Base-by-base conservation (phyloP, 768 basidiomycete species). In the Pleurotus citrinopileatus region DNA sequence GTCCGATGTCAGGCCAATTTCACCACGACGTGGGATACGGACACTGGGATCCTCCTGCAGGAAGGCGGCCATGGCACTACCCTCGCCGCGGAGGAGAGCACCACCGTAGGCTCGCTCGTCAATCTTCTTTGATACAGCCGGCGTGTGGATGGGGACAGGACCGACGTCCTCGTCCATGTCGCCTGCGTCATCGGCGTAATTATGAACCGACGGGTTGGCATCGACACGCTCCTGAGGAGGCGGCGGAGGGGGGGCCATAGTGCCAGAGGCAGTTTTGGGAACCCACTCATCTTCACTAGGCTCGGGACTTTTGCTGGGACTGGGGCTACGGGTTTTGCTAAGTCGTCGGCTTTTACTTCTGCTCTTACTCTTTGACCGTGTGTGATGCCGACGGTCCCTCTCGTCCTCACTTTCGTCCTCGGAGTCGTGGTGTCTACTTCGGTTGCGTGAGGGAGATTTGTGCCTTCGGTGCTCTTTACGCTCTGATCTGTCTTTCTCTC, bases 1-100 rank as follows among this genome's bases (percentile, higher is more conserved):
- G 26, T 86, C 84, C 10, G 92, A 85, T 8, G 88, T 87, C 59
- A 99, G 74, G 53, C 97, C 97, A 61, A 99, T 98, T 73, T 99
- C 97, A 72, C 97, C 97, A 78, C 97, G 91, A 59, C 97, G 92
- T 1, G 97, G 97, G 63, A 98, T 99, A 66, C 97, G 95, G 9
- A 78, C 60, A 51, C 89, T 81, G 12, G 87, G 83, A 57, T 86
- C 82, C 2, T 97, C 96, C 65, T 90, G 79, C 53, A 98, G 81
- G 80, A 89, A 99, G 38, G 93, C 92, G 1, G 97, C 97, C 94
- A 99, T 98, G 32, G 97, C 97, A 59, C 87, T 89, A 47, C 94
- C 97, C 78, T 99, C 97, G 50, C 97, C 97, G 3, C 90, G 90
- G 9, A 94, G 80, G 46, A 99, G 77, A 25, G 91, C 89, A 55